Base-by-base conservation (phyloP, 768 basidiomycete species). In the Lactarius psammicola region DNA sequence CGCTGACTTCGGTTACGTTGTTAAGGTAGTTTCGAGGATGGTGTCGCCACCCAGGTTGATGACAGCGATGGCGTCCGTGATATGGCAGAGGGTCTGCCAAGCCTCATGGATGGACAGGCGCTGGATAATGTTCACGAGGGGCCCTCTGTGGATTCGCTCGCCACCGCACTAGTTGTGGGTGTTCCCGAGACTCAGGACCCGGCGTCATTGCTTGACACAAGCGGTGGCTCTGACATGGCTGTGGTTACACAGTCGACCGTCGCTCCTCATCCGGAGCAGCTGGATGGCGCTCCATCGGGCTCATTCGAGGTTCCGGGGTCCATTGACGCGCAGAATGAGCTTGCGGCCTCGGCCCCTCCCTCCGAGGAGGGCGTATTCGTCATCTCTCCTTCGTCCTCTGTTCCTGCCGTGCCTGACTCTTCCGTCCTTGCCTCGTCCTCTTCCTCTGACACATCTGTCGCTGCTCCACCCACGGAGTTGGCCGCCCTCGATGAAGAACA, bases 1-100 rank as follows among this genome's bases (percentile, higher is more conserved):
- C 75, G 77, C 89, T 90, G 76, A 91, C 84, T 74, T 76, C 72
- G 79, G 78, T 82, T 75, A 82, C 84, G 83, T 53, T 71, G 70
- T 71, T 74, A 73, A 82, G 80, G 82, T 73, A 71, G 80, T 78
- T 76, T 80, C 77, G 77, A 79, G 74, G 75, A 75, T 70, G 72
- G 72, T 67, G 77, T 67, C 56, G 68, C 67, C 63, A 69, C 56
- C 59, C 72, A 72, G 62, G 72, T 56, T 57, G 69, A 69, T 60
- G 62, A 58, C 34, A 66, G 65, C 58, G 63, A 67, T 56, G 61
- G 60, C 73, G 67, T 67, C 61, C 63, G 42, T 56, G 64, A 70
- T 59, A 34, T 65, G 58, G 38, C 54, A n/a, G 70, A 67, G 63
- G 63, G 70, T 49, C 53, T 58, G 28, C 46, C 66, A 20, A 49